Evolutionary conservation across 2,329 filamentous ascomycete species (phyloP).

Genomic region (Trichophyton equinum): DNA sequence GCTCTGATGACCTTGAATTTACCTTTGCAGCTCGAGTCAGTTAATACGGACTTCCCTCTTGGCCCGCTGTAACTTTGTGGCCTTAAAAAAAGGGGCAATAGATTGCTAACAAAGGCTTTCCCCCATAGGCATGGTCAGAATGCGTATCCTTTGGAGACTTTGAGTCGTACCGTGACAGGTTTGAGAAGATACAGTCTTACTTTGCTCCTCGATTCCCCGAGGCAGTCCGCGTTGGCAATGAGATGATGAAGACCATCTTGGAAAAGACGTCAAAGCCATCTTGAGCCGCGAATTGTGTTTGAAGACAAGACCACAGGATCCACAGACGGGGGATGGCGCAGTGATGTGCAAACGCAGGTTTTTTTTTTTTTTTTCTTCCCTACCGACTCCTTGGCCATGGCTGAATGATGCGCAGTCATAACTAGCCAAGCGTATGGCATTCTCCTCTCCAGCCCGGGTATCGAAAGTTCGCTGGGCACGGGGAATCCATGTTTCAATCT

Average conservation of each 20-base stretch:
- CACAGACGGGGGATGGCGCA: not conserved
- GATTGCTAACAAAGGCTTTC: not conserved
- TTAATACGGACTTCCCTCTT: constrained; percentile 8
- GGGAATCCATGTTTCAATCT: not conserved
- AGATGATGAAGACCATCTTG: constrained; percentile 93
- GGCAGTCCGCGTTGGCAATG: constrained; percentile 76
- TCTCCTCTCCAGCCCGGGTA: not conserved
- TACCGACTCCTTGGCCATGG: not conserved
- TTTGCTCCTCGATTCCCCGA: constrained; percentile 84
- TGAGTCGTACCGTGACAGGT: constrained; percentile 81
- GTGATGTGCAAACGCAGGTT: not conserved
- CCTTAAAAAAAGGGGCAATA: not conserved
- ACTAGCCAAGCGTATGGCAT: not conserved
- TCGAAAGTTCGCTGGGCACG: not conserved
- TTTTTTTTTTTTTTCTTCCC: no score
- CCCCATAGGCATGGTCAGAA: constrained; percentile 68
- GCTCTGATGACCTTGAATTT: constrained; percentile 93
- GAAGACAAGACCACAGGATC: not conserved
- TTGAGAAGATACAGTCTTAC: constrained; percentile 78
- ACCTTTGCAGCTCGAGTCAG: constrained; percentile 76
- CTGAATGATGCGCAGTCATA: not conserved
- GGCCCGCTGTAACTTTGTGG: not conserved
- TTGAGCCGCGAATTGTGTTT: not conserved
- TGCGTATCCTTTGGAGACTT: constrained; percentile 86
- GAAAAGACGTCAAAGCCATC: constrained; percentile 49